Evolutionary conservation across 805 yeast genomes (phyloP).

Genomic region (Isabelozyma heimii): DNA sequence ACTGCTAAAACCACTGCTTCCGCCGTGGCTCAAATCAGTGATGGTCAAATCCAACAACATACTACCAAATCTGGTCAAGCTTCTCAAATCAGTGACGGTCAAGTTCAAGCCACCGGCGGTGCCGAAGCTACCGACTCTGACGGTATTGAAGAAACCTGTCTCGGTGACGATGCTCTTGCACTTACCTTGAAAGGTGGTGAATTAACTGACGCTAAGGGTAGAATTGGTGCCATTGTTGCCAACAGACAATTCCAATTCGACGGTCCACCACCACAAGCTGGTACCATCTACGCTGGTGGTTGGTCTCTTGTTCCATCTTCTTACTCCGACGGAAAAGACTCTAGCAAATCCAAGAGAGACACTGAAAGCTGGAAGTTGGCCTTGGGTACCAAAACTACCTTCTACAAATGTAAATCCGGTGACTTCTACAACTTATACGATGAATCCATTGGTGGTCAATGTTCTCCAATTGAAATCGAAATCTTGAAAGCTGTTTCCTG

Average conservation of each 20-base stretch:
- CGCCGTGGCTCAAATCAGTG: constrained; percentile 44
- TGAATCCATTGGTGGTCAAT: constrained; percentile 51
- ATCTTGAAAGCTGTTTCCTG: constrained; percentile 13
- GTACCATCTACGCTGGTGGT: constrained; percentile 62
- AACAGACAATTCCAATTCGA: constrained; percentile 78
- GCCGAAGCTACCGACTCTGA: constrained; percentile 23
- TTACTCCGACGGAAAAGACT: constrained; percentile 10
- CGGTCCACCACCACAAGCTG: constrained; percentile 80
- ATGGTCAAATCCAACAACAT: constrained; percentile 27
- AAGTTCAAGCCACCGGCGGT: constrained; percentile 30
- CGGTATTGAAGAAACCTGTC: constrained; percentile 37
- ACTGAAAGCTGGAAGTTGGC: constrained; percentile 51
- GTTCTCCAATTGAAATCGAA: constrained; percentile 16
- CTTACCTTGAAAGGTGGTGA: constrained; percentile 51
- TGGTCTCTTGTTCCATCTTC: constrained; percentile 46
- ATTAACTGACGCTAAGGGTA: constrained; percentile 57
- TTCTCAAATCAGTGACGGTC: constrained; percentile 33
- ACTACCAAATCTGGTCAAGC: constrained; percentile 12
- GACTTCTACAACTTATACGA: constrained; percentile 78
- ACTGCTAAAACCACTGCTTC: constrained; percentile 27
- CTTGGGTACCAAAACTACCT: constrained; percentile 56
- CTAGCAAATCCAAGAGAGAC: constrained; percentile 6
- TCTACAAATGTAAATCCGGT: constrained; percentile 77
- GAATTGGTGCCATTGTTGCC: constrained; percentile 78
- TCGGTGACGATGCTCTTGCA: constrained; percentile 48